phyloP scores from a whole-genome alignment of 139 green algal species.

The Picochlorum sp. region DNA sequence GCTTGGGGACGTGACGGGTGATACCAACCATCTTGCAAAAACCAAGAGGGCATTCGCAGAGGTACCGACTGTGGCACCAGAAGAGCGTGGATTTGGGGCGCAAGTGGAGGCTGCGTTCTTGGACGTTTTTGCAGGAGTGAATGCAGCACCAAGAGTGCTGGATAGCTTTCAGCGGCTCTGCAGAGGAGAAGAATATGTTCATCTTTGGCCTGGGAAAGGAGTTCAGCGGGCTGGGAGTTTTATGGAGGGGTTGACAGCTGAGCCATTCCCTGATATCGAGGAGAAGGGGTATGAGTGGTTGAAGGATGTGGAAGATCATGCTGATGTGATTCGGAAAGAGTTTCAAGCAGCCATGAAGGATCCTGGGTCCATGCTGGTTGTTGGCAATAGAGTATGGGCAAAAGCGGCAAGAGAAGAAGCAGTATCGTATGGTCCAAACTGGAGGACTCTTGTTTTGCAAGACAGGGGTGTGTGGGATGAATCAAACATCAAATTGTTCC shows the following conservation, averaged over 20 bases:
- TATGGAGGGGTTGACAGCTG: conserved; percentile 21
- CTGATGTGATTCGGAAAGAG: conserved; percentile 14
- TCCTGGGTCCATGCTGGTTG: conserved; percentile 15
- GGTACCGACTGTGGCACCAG: conserved; percentile 2
- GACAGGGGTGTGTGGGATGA: conserved; percentile 34
- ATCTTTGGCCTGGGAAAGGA: conserved; percentile 12
- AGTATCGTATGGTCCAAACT: conserved; percentile 36
- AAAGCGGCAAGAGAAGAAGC: conserved; percentile 32
- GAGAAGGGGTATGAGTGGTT: conserved; percentile 20
- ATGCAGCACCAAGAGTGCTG: conserved; percentile 22
- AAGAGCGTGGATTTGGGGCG: conserved; percentile 4
- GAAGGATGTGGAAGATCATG: conserved; percentile 13
- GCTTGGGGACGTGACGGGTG: not conserved
- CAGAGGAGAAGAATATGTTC: conserved; percentile 7
- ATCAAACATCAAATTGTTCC: conserved; percentile 32
- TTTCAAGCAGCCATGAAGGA: conserved; percentile 19
- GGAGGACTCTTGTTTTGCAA: conserved; percentile 48
- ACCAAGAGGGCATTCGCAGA: not conserved
- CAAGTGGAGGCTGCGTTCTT: conserved; percentile 1
- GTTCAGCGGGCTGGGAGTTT: conserved; percentile 22
- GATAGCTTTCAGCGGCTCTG: conserved; percentile 12
- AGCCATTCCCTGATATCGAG: conserved; percentile 22
- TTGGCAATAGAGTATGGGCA: conserved; percentile 33
- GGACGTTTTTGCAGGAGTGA: conserved; percentile 10
- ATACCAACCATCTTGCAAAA: not conserved